phyloP scores from a whole-genome alignment of 192 early-diverging fungal species.

The Backusella sp. region DNA sequence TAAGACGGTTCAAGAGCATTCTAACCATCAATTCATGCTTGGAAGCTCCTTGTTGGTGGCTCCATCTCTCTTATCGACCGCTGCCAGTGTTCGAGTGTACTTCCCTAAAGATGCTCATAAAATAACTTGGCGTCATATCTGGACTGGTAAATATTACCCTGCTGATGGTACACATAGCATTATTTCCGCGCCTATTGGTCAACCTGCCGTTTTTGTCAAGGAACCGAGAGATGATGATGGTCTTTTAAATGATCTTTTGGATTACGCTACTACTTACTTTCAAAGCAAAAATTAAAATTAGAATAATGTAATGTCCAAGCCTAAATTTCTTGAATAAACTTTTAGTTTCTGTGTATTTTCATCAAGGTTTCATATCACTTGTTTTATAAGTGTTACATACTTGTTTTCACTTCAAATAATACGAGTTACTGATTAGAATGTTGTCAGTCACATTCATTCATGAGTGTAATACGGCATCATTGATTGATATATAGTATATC shows the following conservation, averaged over 20 bases:
- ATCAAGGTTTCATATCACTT: too few relatives aligned
- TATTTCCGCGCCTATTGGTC: slow-evolving; percentile 30
- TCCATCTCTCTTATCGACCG: slow-evolving; percentile 24
- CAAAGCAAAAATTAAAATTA: background rate
- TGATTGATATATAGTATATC: too few relatives aligned
- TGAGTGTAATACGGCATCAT: too few relatives aligned
- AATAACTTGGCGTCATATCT: slow-evolving; percentile 32
- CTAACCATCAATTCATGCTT: slow-evolving; percentile 38
- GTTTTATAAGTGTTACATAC: too few relatives aligned
- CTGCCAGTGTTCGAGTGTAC: slow-evolving; percentile 33
- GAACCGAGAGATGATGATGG: slow-evolving; percentile 35
- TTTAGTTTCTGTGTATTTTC: too few relatives aligned
- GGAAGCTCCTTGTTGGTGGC: slow-evolving; percentile 31
- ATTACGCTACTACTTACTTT: slow-evolving; percentile 22
- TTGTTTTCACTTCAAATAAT: too few relatives aligned
- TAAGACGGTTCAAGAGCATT: slow-evolving; percentile 22
- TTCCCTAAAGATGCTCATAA: slow-evolving; percentile 23
- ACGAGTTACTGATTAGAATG: too few relatives aligned
- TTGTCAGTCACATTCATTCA: too few relatives aligned
- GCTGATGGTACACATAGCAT: slow-evolving; percentile 18
- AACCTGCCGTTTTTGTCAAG: slow-evolving; percentile 35
- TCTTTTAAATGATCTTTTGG: slow-evolving; percentile 20
- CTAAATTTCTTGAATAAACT: too few relatives aligned
- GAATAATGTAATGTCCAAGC: too few relatives aligned
- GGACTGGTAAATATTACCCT: slow-evolving; percentile 31